A percentile compares a stretch with the other conserved stretches of the same genome.
Conservation (phyloP, 176 grass and related monocot species). For the Bonia amplexicaulis region DNA sequence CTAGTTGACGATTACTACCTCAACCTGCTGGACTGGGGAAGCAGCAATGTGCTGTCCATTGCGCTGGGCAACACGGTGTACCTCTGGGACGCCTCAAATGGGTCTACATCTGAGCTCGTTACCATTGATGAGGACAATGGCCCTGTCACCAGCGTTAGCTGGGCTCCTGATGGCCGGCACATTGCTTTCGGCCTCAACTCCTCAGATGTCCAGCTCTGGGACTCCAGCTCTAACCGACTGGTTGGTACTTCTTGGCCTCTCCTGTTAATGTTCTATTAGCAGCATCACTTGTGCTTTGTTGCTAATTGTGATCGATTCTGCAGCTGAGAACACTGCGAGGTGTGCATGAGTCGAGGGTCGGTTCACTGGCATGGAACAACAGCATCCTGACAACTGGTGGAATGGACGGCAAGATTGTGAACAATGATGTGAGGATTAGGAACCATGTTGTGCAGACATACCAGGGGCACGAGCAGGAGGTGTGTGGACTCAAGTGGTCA, state of each 20-base stretch:
- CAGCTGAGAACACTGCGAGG: slow-evolving; percentile 59
- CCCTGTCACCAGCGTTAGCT: slow-evolving; percentile 63
- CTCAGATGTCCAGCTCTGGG: slow-evolving; percentile 65
- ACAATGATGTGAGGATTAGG: neutral
- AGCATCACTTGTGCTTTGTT: neutral
- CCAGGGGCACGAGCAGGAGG: neutral
- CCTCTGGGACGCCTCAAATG: slow-evolving; percentile 51
- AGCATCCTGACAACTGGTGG: slow-evolving; percentile 52
- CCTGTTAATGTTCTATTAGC: neutral
- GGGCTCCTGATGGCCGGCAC: slow-evolving; percentile 59
- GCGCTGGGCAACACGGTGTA: slow-evolving; percentile 58
- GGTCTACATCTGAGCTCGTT: slow-evolving; percentile 61
- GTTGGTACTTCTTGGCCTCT: slow-evolving; percentile 24
- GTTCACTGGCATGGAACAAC: slow-evolving; percentile 69
- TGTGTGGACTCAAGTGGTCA: slow-evolving; percentile 5
- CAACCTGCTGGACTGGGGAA: slow-evolving; percentile 72
- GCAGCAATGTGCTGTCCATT: slow-evolving; percentile 61
- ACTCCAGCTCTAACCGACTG: slow-evolving; percentile 48
- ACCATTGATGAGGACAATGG: slow-evolving; percentile 55
- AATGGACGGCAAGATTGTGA: slow-evolving; percentile 56
- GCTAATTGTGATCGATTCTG: slow-evolving; percentile 6
- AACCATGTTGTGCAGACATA: neutral
- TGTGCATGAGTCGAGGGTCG: slow-evolving; percentile 49
- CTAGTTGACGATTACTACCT: slow-evolving; percentile 72
- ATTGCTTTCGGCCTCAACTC: slow-evolving; percentile 62